Evolutionary conservation across 192 early-diverging fungal species (phyloP), one percentile per base, ranked within the genome.

Genomic region (Geranomyces michiganensis): DNA sequence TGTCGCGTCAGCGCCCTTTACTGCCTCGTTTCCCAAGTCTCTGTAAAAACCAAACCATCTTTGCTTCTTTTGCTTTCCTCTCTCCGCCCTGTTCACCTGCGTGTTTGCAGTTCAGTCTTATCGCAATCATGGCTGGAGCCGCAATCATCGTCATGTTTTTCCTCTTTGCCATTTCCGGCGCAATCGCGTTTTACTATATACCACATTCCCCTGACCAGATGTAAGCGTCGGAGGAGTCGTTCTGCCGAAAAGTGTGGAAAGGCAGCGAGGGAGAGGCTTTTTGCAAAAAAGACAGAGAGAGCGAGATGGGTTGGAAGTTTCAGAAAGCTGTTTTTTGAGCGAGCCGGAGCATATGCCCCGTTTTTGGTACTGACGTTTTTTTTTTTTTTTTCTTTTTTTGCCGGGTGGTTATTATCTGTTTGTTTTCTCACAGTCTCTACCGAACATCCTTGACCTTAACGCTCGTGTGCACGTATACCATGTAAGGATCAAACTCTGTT

Each of bases 151-250:
- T 90, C 59, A 85, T 80, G 76, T 81, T 84, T 55, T 70, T 87
- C 45, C 70, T 88, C 31, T 68, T 84, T 24, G 73, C 78, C 44
- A 67, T 79, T 33, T 75, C 76, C 30, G 70, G 77, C 36, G 78
- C 58, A 29, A 76, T 76, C 15, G 81, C 76, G n/a, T 84, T 83
- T 33, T 87, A 84, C 67, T 76, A 83, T 19, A 78, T 85, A 22
- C 87, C 86, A 26, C 82, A 84, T 47, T 81, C 84, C 29, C 78
- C 74, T n/a, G 81, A 89, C 70, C 88, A 89, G 75, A 84, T 86
- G 88, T 89, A 22, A 26, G 36, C n/a, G n/a, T n/a, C n/a, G n/a
- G n/a, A n/a, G n/a, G n/a, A n/a, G n/a, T n/a, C n/a, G n/a, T n/a
- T n/a, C n/a, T n/a, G n/a, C n/a, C 0, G 30, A 2, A 58, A 51